Base-by-base conservation (phyloP, 345 rosid genomes). In the Gossypium herbaceum region DNA sequence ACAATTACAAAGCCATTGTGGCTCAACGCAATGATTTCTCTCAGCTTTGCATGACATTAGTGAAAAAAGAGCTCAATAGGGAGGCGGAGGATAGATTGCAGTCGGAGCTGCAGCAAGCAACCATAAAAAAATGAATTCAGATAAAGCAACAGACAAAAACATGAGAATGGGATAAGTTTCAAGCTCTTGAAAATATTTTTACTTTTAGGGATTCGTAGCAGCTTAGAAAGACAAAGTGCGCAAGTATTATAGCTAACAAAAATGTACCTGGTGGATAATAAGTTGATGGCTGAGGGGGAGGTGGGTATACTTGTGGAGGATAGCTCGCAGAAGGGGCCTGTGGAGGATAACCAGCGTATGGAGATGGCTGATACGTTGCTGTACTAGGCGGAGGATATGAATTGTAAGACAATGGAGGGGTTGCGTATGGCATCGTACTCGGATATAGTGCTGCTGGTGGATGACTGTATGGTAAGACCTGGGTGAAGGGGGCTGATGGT, bases 201-300 rank as follows among this genome's bases (percentile, higher is more conserved):
- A 34, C 39, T 34, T 34, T 34, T 34, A 34, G 39, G 39, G 39
- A 34, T 34, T 34, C 39, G 39, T 34, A 4, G 5, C 39, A 4
- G 39, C 39, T 34, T 4, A 4, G 39, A 4, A 34, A 34, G 39
- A 34, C 39, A 4, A 20, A 8, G 7, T 39, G 68, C 25, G n/a
- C 27, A 17, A 39, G 45, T 11, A 11, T 4, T 34, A 19, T 41
- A 41, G 69, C 69, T 43, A 43, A 66, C 16, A 7, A 45, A 24
- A 41, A 65, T 34, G 61, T 68, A 83, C 85, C 82, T 79, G 82
- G 82, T 77, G 83, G 86, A 66, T 76, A 76, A 69, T 76, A 80
- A 29, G 85, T 69, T 13, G 85, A 54, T 43, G 78, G 22, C 58
- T 48, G 58, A 25, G 72, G 72, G 41, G 44, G 58, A 52, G 73